Evolutionary conservation across 257 asterid genomes (phyloP).

Genomic region (Salvia hispanica): DNA sequence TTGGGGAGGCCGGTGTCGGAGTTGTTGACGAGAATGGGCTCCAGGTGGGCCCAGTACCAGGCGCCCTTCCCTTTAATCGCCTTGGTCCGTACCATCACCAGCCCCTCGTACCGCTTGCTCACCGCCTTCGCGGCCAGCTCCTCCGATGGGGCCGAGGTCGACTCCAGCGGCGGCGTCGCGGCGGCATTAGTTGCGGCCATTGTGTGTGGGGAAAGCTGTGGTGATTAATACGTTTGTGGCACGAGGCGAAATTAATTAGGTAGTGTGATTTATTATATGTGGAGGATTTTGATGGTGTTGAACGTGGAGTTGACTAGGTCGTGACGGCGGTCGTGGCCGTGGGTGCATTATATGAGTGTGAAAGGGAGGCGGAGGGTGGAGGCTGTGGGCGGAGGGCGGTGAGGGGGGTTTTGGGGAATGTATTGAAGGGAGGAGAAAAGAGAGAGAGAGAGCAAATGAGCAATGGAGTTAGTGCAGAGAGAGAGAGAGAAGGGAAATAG

Average conservation of each 20-base stretch:
- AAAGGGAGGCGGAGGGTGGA: background rate
- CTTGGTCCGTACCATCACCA: conserved; percentile 72
- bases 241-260: no score
- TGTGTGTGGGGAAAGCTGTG: background rate
- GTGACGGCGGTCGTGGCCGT: conserved; percentile 18
- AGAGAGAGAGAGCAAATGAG: conserved; percentile 10
- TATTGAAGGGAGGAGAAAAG: conserved; percentile 1
- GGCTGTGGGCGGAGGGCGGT: background rate
- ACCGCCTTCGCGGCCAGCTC: conserved; percentile 63
- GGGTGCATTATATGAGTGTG: conserved; percentile 1
- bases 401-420: conserved; percentile 16
- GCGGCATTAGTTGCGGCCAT: conserved; percentile 53
- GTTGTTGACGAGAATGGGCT: conserved; percentile 69
- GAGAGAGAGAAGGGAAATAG: conserved; percentile 24
- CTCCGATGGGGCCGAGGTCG: conserved; percentile 39
- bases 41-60: conserved; percentile 93
- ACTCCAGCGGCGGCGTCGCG: conserved; percentile 38
- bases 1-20: conserved; percentile 68
- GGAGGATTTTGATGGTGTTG: conserved; percentile 12
- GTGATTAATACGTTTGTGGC: no score
- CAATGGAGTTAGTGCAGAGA: conserved; percentile 29
- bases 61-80: conserved; percentile 90
- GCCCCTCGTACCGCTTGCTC: conserved; percentile 75
- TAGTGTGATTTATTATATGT: conserved; percentile 7
- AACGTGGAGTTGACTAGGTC: conserved; percentile 19